Base-by-base conservation (phyloP, 768 basidiomycete genomes). In the Candolleomyces aberdarensis region DNA sequence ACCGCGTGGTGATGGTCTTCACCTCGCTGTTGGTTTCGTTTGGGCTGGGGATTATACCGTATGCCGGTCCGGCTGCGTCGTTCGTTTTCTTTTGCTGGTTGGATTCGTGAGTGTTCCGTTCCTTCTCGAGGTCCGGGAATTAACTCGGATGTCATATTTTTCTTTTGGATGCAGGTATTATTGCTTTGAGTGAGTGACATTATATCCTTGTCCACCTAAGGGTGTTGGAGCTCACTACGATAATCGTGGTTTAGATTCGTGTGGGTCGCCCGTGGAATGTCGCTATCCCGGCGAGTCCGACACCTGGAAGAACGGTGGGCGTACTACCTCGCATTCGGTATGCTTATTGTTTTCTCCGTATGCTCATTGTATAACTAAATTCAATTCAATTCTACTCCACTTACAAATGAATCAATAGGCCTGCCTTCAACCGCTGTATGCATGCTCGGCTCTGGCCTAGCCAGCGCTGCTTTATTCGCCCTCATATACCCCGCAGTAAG, bases 231-330 rank as follows among this genome's bases (percentile, higher is more conserved):
- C 15, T 36, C 22, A 36, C 4, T 26, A 26, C n/a, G 15, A 54
- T 43, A 1, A 54, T 29, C 32, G 20, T 32, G 31, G 20, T 41
- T 29, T 59, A 92, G 91, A 68, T 92, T 89, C 68, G 80, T 88
- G 19, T 92, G 91, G 91, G 84, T 89, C 50, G 83, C 90, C 9
- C 84, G 87, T 14, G 90, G 90, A 1, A 67, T 87, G 63, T 87
- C 89, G 13, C 76, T 93, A 13, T 81, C 90, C 1, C 75, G 82
- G 14, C 78, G 92, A 58, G 83, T 94, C 50, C 76, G 86, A 52
- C 83, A 89, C 69, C 76, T 94, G 19, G 94, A 96, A 74, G 91
- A 94, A 72, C 83, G 92, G 46, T 96, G 94, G 94, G 83, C 89
- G 1, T 96, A 95, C 74, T 92, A 87, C 69, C 81, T 94, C 61